These are phyloP conservation scores for Carex littledalei DNA, from an alignment of 176 grass and related monocot species.

Conservation along the genomic window DNA sequence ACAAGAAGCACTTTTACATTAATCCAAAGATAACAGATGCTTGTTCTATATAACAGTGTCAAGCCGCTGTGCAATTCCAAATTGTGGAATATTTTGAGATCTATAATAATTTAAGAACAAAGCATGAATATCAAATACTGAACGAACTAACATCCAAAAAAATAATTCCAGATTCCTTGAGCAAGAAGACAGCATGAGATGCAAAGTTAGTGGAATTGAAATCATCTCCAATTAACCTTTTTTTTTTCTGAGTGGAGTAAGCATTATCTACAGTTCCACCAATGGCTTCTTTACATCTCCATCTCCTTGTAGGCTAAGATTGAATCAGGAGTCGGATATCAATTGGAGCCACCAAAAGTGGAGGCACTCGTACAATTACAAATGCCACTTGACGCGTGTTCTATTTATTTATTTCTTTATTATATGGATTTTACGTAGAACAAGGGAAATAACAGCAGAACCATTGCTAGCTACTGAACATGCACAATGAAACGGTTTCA, in stretches of 20 bases:
- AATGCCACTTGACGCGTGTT: neutral
- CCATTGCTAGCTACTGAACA: neutral
- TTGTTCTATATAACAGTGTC: neutral
- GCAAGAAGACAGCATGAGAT: conserved; percentile 21
- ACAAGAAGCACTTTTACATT: neutral
- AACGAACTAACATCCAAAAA: neutral
- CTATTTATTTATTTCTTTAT: neutral
- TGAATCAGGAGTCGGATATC: neutral
- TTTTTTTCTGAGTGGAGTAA: conserved; percentile 15
- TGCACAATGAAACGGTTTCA: neutral
- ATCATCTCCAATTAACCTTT: conserved; percentile 19
- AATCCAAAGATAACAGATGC: neutral
- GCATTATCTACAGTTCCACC: conserved; percentile 17
- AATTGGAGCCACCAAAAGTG: conserved; percentile 6
- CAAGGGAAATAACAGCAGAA: neutral
- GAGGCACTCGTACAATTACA: conserved; percentile 3
- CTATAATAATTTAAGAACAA: neutral
- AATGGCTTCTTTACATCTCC: conserved; percentile 1
- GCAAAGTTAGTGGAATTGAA: conserved; percentile 28
- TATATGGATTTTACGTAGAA: neutral
- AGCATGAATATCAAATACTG: neutral
- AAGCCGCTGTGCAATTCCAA: neutral
- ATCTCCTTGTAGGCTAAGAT: conserved; percentile 6
- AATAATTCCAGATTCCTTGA: conserved; percentile 13
- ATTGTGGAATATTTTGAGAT: conserved; percentile 5